Evolutionary conservation across 2,329 filamentous ascomycete genomes (phyloP), one percentile per base, ranked within the genome.

Genomic region (Rachicladosporium sp.): DNA sequence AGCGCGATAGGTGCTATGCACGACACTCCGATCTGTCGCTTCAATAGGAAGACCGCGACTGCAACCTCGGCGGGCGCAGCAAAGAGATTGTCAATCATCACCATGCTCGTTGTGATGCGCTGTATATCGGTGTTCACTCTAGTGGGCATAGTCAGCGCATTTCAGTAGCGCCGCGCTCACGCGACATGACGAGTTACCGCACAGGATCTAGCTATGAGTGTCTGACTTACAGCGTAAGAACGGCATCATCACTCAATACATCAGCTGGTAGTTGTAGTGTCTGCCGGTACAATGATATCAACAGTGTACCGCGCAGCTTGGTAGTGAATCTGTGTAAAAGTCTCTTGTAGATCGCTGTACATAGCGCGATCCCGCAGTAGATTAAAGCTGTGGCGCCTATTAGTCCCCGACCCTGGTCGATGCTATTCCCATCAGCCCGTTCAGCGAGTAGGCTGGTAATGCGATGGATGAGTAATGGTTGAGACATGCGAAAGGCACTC

Each of bases 41-140:
- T 12, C 6, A 49, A 39, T 6, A 50, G 35, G 13, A 36, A 46
- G 13, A 49, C 43, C 2, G 48, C 46, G 6, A 49, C 34, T 6
- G 35, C 48, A 9, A 50, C 42, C 33, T 50, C 46, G 8, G 49
- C 27, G 7, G 48, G 48, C 7, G 48, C 42, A 12, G 48, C 46
- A 21, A 48, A 47, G 4, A 47, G 38, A 5, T 47, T 31, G 29
- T 50, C 45, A n/a, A 45, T 29, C 6, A 35, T 27, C 23, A 42
- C 34, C 23, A 47, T 32, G 2, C 38, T 43, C n/a, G 23, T 35
- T 23, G 35, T 43, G 10, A 50, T 35, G 13, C 45, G 35, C 15
- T 43, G 41, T 9, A 47, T 37, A 29, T 50, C 45, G 8, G 44
- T 44, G 30, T 40, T 50, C 32, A 49, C 42, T 3, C 35, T 36